Percentiles rank a stretch among this genome's conserved stretches.
Evolutionary conservation across 2,329 filamentous ascomycete species (phyloP).

Genomic region (Camptophora hylomeconis): DNA sequence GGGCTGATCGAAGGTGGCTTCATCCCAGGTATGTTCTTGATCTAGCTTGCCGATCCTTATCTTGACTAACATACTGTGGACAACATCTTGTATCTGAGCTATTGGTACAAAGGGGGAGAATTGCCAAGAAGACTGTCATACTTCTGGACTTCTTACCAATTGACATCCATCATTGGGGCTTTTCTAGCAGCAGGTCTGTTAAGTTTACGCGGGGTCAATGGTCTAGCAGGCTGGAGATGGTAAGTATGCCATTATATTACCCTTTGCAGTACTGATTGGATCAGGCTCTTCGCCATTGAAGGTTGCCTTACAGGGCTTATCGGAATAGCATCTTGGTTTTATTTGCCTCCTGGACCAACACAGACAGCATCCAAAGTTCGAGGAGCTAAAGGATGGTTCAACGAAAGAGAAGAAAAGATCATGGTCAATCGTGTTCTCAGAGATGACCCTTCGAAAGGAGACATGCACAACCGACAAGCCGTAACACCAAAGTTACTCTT

Average conservation of each 20-base stretch:
- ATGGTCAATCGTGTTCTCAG: slow-evolving; percentile 40
- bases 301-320: slow-evolving; percentile 27
- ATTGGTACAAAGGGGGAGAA: slow-evolving; percentile 50
- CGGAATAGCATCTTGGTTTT: slow-evolving; percentile 27
- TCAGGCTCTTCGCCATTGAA: slow-evolving; percentile 24
- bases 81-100: slow-evolving; percentile 43
- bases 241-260: too few species aligned
- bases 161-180: slow-evolving; percentile 27
- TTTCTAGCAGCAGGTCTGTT: slow-evolving; percentile 30
- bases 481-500: slow-evolving; percentile 34
- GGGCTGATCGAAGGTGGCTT: slow-evolving; percentile 37
- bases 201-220: slow-evolving; percentile 22
- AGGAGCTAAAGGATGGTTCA: slow-evolving; percentile 43
- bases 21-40: slow-evolving; percentile 22
- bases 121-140: slow-evolving; percentile 37
- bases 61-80: neutral
- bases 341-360: slow-evolving; percentile 47
- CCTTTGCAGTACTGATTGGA: slow-evolving; percentile 6
- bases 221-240: slow-evolving; percentile 21
- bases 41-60: neutral
- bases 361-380: slow-evolving; percentile 33
- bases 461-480: slow-evolving; percentile 43
- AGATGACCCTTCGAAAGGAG: slow-evolving; percentile 29
- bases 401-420: slow-evolving; percentile 51
- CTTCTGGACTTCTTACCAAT: slow-evolving; percentile 46